Base-by-base conservation (phyloP, 2,329 filamentous ascomycete species). In the Microsporum ferrugineum region DNA sequence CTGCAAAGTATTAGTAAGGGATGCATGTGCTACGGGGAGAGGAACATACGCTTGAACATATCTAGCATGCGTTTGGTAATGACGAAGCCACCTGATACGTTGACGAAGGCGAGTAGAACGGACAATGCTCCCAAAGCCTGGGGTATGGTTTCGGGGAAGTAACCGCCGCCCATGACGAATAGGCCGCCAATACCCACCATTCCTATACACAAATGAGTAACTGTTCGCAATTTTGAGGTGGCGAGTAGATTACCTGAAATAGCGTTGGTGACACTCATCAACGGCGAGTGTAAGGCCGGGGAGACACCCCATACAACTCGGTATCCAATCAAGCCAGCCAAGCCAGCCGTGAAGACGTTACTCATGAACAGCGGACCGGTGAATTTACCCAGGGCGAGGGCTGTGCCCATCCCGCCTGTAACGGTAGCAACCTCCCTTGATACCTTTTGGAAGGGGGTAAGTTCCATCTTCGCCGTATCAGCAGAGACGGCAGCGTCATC, bases 1-100 rank as follows among this genome's bases (percentile, higher is more conserved):
- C 83, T 82, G 60, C 8, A 58, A 3, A 63, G 39, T 7, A 60
- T 60, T 31, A n/a, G 34, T 29, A 14, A 14, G 39, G 38, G 10
- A 12, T 14, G 31, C 5, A 17, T 27, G 17, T 14, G 12, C 7
- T 49, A 34, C 60, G 29, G 23, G 27, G 49, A 29, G 10, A n/a
- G 34, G 27, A 39, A 36, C 81, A 68, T 69, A 79, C 88, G 82
- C 70, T 88, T 88, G 71, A 92, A 92, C 88, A 92, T 92, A 71
- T 95, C 90, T 49, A 96, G 79, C 91, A 96, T 96, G 64, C 91
- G 82, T 76, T 95, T 95, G 2, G 90, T 95, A 63, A 96, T 89
- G 49, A 95, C 88, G 63, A 96, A 96, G 0, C 91, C 91, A 62
- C 91, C 91, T 0, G 88, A 87, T 2, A 96, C 85, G 66, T 95